Percentiles rank a stretch among this genome's conserved stretches.
phyloP scores from a whole-genome alignment of 495 filamentous ascomycete species.

The Daldinia caldariorum region DNA sequence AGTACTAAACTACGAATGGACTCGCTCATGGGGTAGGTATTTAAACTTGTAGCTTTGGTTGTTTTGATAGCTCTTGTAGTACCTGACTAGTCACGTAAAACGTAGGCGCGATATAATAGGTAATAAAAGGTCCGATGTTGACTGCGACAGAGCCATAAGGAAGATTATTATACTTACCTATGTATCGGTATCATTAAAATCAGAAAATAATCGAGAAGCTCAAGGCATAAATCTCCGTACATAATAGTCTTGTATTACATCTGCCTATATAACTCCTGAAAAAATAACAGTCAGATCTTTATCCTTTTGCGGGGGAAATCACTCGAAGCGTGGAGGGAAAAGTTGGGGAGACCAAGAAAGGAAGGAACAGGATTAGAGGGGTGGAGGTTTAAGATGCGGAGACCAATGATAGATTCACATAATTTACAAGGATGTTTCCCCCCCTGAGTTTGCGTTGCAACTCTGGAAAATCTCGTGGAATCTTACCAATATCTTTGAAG shows the following conservation, averaged over 20 bases:
- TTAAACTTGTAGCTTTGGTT: background rate
- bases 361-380: slow-evolving; percentile 7
- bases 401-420: slow-evolving; percentile 30
- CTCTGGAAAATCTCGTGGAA: background rate
- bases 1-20: slow-evolving; percentile 4
- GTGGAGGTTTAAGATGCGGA: slow-evolving; percentile 33
- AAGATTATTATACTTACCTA: background rate
- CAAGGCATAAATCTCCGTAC: background rate
- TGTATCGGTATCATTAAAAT: background rate
- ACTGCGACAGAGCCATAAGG: background rate
- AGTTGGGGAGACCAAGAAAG: slow-evolving; percentile 33
- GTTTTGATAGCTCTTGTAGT: slow-evolving; percentile 15
- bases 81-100: slow-evolving; percentile 25
- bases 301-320: slow-evolving; percentile 38
- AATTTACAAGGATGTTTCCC: background rate
- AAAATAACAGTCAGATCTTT: background rate
- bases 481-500: background rate
- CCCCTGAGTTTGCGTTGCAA: background rate
- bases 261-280: background rate
- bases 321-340: slow-evolving; percentile 17
- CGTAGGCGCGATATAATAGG: background rate
- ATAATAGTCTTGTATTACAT: slow-evolving; percentile 15
- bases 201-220: background rate
- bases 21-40: background rate
- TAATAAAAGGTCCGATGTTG: background rate